Base-by-base conservation (phyloP, 768 basidiomycete genomes). In the Rhizopogon salebrosus region DNA sequence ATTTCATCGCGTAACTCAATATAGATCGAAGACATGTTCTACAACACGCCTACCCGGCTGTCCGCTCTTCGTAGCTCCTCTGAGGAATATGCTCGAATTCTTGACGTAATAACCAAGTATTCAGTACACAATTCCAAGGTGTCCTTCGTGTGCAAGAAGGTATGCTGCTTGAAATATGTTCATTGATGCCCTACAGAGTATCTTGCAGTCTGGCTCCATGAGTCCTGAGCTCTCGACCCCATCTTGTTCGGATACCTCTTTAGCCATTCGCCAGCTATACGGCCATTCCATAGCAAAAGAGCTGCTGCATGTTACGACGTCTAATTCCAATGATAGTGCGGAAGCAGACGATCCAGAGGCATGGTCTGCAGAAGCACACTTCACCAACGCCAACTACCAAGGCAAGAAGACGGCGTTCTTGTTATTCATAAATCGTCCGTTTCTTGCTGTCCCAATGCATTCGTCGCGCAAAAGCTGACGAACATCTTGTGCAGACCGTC, bases 21-120 rank as follows among this genome's bases (percentile, higher is more conserved):
- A 1, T 58, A 98, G 95, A 93, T 94, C 23, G 93, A 98, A 68
- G 90, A 98, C 63, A 74, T 99, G 26, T 99, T 99, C 64, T 95
- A 91, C 68, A 97, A 95, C 58, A 91, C 85, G 0, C 92, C 94
- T 0, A 84, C 87, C 2, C 87, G 97, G 41, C 79, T 95, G 22
- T 84, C 90, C 3, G 89, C 94, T 1, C 76, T 98, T 51, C 84
- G 89, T 34, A 87, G 83, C 52, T 71, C 86, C 3, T 88, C 92
- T 2, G 95, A 98, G 59, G 97, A 99, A 64, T 98, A 95, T 67
- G 79, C 84, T 4, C 80, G 91, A 31, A 93, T 98, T 39, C 76
- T 98, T 2, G 92, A 95, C 56, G 90, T 98, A 9, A 76, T 98
- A 24, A 91, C 90, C 2, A 89, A 87, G 56, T 99, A 99, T 64